phyloP scores from a whole-genome alignment of 2,329 filamentous ascomycete genomes.

The Xylaria polymorpha region DNA sequence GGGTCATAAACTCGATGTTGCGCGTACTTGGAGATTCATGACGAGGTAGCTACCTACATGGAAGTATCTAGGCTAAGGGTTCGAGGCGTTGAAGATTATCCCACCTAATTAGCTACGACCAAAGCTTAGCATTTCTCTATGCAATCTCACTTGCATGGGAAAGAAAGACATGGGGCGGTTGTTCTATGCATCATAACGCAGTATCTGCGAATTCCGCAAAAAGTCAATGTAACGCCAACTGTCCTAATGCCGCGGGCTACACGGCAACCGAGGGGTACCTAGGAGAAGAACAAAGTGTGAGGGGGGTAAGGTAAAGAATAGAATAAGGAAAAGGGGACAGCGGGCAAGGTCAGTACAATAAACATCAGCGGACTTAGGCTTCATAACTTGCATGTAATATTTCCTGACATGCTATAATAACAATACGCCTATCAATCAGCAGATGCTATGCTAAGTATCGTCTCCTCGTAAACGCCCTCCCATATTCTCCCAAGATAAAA shows the following conservation, averaged over 20 bases:
- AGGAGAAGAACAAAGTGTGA: no score
- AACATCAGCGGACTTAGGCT: neutral
- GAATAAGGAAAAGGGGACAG: no score
- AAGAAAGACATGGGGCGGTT: neutral
- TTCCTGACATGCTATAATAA: neutral
- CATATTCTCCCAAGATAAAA: neutral
- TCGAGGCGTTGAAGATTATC: neutral
- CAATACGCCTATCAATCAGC: neutral
- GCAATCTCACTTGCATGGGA: neutral
- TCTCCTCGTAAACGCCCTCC: conserved; percentile 11
- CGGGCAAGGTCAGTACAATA: neutral
- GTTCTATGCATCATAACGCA: neutral
- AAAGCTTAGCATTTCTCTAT: neutral
- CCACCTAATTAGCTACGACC: neutral
- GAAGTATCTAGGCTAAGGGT: neutral
- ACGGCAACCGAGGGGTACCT: no score
- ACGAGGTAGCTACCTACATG: no score
- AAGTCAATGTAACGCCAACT: neutral
- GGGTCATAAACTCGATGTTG: neutral
- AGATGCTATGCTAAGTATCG: neutral
- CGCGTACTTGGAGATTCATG: neutral
- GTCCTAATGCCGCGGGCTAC: neutral
- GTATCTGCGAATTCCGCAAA: conserved; percentile 8
- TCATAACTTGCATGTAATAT: neutral
- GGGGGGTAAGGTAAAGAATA: neutral